Evolutionary conservation across 352 stramenopile genomes (phyloP).

Genomic region (Pythium utonaiense): DNA sequence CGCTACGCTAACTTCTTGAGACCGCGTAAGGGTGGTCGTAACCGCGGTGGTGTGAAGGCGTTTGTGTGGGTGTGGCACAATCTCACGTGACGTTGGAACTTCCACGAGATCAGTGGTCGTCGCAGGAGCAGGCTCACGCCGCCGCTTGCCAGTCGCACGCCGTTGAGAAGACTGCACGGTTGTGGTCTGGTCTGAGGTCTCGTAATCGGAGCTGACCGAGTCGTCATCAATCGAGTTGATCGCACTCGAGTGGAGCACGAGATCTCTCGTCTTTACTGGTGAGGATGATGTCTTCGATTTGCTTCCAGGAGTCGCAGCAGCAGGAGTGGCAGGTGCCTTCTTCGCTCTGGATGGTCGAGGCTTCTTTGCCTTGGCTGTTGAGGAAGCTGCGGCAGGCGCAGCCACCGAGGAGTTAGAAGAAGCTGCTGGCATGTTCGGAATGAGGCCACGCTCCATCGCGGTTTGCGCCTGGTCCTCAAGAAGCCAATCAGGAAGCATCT

Average conservation of each 20-base stretch:
- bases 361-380: constrained; percentile 1
- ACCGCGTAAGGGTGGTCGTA: constrained; percentile 42
- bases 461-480: constrained; percentile 24
- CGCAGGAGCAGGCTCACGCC: constrained; percentile 21
- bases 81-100: constrained; percentile 34
- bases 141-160: constrained; percentile 28
- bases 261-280: constrained; percentile 19
- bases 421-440: neutral
- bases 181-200: constrained; percentile 15
- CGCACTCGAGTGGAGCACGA: constrained; percentile 24
- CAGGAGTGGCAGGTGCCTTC: neutral
- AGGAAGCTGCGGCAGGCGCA: neutral
- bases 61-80: constrained; percentile 47
- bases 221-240: constrained; percentile 28
- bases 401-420: neutral
- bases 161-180: neutral
- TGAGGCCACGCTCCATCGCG: constrained; percentile 10
- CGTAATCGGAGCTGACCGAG: constrained; percentile 32
- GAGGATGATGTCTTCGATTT: neutral
- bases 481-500: constrained; percentile 24
- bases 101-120: constrained; percentile 38
- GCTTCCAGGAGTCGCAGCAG: too few relatives aligned
- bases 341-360: neutral
- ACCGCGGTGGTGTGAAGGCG: constrained; percentile 35
- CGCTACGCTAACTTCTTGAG: constrained; percentile 42